Evolutionary conservation across 1,284 basidiomycete genomes (phyloP).

Genomic region (Puccinia novopanici): DNA sequence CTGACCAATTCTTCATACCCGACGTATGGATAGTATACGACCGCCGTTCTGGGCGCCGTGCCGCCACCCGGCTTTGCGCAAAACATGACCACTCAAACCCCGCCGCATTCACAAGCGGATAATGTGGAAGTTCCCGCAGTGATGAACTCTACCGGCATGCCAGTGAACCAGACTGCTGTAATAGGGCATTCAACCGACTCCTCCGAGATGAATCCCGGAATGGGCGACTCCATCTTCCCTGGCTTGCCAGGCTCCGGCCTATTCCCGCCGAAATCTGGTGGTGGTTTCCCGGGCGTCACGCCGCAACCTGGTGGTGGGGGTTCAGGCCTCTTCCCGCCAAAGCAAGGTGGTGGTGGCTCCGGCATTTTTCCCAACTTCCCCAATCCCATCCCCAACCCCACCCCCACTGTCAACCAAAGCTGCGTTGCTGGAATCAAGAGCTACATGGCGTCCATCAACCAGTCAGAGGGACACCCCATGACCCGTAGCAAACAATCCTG

Average conservation of each 20-base stretch:
- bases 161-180: neutral
- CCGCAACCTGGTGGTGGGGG: too few relatives aligned
- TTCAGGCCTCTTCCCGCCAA: too few relatives aligned
- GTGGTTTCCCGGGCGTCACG: neutral
- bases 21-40: neutral
- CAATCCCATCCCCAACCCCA: neutral
- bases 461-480: conserved; percentile 22
- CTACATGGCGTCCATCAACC: neutral
- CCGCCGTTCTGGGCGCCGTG: conserved; percentile 13
- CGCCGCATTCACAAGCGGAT: neutral
- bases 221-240: neutral
- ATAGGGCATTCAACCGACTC: conserved; percentile 7
- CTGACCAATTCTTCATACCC: neutral
- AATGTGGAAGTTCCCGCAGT: conserved; percentile 5
- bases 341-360: neutral
- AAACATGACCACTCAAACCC: neutral
- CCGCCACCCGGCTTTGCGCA: conserved; percentile 25
- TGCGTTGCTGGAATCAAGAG: conserved; percentile 18
- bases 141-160: conserved; percentile 21
- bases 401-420: conserved; percentile 24
- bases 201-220: neutral
- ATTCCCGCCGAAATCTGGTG: conserved; percentile 8
- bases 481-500: neutral
- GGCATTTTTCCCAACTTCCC: neutral
- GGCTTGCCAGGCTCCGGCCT: neutral